These are phyloP conservation scores for Komagataella populi DNA, from an alignment of 805 yeast species.

Conservation along the genomic window DNA sequence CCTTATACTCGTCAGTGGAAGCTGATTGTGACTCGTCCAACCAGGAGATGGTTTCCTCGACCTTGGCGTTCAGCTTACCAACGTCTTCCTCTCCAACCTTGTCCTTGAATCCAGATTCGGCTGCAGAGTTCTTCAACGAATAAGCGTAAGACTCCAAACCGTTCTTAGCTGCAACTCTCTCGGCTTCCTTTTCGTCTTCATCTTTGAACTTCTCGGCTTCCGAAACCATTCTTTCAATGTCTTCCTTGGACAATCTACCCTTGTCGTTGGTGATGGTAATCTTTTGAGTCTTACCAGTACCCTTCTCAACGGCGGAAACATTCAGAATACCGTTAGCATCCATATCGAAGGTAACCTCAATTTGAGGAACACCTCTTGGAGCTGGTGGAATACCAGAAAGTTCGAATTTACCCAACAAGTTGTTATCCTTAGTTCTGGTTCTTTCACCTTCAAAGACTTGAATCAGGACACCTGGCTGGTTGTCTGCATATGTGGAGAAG, in stretches of 20 bases:
- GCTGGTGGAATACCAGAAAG: constrained; percentile 96
- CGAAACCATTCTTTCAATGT: constrained; percentile 92
- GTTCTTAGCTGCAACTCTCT: constrained; percentile 89
- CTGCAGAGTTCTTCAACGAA: constrained; percentile 74
- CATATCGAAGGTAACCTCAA: constrained; percentile 92
- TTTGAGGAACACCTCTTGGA: constrained; percentile 97
- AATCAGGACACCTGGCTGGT: constrained; percentile 97
- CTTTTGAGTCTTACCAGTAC: constrained; percentile 95
- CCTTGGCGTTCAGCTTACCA: constrained; percentile 44
- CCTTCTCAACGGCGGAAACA: constrained; percentile 94
- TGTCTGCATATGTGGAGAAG: constrained; percentile 93
- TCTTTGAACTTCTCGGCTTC: constrained; percentile 97
- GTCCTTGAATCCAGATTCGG: constrained; percentile 67
- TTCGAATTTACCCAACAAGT: constrained; percentile 93
- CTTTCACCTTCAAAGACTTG: constrained; percentile 99
- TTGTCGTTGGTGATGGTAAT: constrained; percentile 97
- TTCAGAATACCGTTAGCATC: constrained; percentile 97
- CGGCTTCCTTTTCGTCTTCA: constrained; percentile 90
- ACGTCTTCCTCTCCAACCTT: constrained; percentile 29
- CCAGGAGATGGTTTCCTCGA: constrained; percentile 71
- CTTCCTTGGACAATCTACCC: constrained; percentile 97
- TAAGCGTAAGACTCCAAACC: constrained; percentile 91
- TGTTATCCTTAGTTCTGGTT: constrained; percentile 91
- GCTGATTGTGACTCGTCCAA: constrained; percentile 81
- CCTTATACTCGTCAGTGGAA: constrained; percentile 71